These are phyloP conservation scores for Xylaria digitata DNA, from an alignment of 2,329 filamentous ascomycete species.

Conservation along the genomic window DNA sequence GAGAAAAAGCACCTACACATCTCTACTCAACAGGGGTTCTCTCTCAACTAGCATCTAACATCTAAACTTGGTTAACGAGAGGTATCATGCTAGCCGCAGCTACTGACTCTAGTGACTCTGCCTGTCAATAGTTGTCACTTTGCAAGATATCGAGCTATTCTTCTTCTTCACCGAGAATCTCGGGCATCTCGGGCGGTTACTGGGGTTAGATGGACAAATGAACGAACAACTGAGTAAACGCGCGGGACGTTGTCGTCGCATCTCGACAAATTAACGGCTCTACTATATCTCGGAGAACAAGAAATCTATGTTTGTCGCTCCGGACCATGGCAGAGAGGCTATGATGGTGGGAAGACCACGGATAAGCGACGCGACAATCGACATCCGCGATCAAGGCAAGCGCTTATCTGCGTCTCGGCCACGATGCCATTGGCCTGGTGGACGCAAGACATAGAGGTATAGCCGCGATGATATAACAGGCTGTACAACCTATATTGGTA, in stretches of 20 bases:
- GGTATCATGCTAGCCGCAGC: slow-evolving; percentile 10
- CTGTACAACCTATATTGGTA: slow-evolving; percentile 38
- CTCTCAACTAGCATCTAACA: slow-evolving; percentile 1
- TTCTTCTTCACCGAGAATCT: slow-evolving; percentile 3
- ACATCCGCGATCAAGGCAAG: slow-evolving; percentile 9
- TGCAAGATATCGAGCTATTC: slow-evolving; percentile 4
- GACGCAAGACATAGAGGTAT: slow-evolving; percentile 27
- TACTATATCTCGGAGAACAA: slow-evolving; percentile 2
- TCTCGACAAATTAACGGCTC: slow-evolving; percentile 10
- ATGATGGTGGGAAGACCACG: slow-evolving; percentile 25
- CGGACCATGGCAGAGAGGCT: slow-evolving; percentile 21
- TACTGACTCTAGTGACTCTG: slow-evolving; percentile 7
- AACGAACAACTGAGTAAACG: not conserved
- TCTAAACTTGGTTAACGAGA: slow-evolving; percentile 21
- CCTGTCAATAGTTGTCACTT: not conserved
- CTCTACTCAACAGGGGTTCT: slow-evolving; percentile 4
- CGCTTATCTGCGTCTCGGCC: slow-evolving; percentile 35
- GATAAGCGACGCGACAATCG: slow-evolving; percentile 24
- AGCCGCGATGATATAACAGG: slow-evolving; percentile 37
- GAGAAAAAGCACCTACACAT: not conserved
- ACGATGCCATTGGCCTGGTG: slow-evolving; percentile 30
- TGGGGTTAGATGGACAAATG: not conserved
- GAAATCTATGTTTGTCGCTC: slow-evolving; percentile 34
- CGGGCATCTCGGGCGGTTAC: slow-evolving; percentile 7
- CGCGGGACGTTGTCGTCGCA: not conserved